Evolutionary conservation across 208 protist species (phyloP).

Genomic region (Tetramitus jugosus): DNA sequence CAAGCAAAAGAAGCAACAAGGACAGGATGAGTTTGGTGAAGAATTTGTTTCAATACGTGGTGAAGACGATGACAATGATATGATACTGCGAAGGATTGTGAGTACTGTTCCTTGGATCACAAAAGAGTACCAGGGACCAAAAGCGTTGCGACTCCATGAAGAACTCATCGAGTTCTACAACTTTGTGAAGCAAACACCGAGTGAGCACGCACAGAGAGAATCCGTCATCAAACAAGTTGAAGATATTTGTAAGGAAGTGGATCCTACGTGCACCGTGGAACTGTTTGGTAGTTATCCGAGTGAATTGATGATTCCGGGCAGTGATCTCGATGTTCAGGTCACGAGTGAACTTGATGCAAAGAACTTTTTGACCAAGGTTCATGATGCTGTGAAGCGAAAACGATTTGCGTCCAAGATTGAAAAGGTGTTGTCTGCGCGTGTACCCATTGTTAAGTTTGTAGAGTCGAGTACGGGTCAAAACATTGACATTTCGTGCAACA

Average conservation of each 20-base stretch:
- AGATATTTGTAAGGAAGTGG: neutral
- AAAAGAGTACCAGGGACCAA: too few relatives aligned
- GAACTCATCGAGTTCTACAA: conserved; percentile 20
- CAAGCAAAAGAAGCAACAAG: too few relatives aligned
- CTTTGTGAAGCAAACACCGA: conserved; percentile 8
- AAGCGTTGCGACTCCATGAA: neutral
- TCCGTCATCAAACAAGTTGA: neutral
- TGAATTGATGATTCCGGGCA: conserved; percentile 10
- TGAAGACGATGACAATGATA: too few relatives aligned
- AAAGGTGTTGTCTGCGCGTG: neutral
- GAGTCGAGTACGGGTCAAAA: neutral
- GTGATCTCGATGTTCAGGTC: conserved; percentile 14
- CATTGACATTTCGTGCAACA: conserved; percentile 12
- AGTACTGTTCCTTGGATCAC: too few relatives aligned
- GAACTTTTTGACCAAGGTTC: neutral
- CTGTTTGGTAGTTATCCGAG: conserved; percentile 2
- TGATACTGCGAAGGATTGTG: too few relatives aligned
- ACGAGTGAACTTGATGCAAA: neutral
- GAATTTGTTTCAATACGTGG: too few relatives aligned
- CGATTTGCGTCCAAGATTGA: neutral
- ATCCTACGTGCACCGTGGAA: neutral
- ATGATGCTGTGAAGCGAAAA: neutral
- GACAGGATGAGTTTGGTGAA: too few relatives aligned
- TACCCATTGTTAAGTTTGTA: conserved; percentile 15
- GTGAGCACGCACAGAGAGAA: neutral